Evolutionary conservation across 2,329 filamentous ascomycete species (phyloP).

Genomic region (Verticillium zaregamsianum): DNA sequence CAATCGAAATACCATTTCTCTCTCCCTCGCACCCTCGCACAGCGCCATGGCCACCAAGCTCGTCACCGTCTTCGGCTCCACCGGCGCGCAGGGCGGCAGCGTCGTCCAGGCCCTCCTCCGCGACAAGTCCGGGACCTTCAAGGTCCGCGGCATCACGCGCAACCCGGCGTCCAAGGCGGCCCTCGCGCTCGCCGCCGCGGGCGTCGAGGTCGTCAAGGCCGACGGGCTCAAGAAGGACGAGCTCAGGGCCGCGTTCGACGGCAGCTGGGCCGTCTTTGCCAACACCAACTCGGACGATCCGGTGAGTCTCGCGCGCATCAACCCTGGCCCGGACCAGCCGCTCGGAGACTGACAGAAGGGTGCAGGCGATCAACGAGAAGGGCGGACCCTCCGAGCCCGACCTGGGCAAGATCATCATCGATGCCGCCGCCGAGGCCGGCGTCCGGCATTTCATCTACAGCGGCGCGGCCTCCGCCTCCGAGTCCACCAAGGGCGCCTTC

Average conservation of each 20-base stretch:
- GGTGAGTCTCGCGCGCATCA: neutral
- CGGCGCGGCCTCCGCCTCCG: conserved; percentile 24
- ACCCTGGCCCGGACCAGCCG: too few relatives aligned
- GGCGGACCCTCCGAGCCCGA: conserved; percentile 26
- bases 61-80: conserved; percentile 27
- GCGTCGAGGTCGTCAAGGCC: conserved; percentile 25
- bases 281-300: conserved; percentile 28
- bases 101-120: conserved; percentile 24
- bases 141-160: conserved; percentile 23
- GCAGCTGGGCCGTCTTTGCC: conserved; percentile 27
- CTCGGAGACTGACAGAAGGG: neutral
- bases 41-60: conserved; percentile 21
- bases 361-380: conserved; percentile 15
- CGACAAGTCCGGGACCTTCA: conserved; percentile 20
- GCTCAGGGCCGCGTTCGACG: conserved; percentile 20
- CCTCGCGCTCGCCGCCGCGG: conserved; percentile 17
- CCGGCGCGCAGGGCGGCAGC: conserved; percentile 24
- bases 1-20: neutral
- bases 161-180: conserved; percentile 22
- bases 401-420: conserved; percentile 28
- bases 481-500: conserved; percentile 27
- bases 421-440: conserved; percentile 25
- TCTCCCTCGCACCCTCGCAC: neutral
- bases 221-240: conserved; percentile 20
- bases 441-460: conserved; percentile 32